phyloP scores from a whole-genome alignment of 2,329 filamentous ascomycete species.

The Penicillium thymicola region DNA sequence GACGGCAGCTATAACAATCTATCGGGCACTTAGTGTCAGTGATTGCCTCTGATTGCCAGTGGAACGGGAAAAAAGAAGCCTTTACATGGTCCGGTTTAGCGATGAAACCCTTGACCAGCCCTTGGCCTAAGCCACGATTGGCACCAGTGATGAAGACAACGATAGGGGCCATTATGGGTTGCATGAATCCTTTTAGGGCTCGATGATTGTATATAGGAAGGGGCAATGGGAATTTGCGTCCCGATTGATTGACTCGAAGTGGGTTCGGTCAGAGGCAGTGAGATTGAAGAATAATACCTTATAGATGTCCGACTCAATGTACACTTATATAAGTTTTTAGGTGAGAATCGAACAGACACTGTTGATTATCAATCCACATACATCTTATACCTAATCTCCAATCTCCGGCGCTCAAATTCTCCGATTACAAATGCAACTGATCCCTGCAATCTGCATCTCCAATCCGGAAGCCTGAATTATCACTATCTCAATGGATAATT shows the following conservation, averaged over 20 bases:
- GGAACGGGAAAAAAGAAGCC: neutral
- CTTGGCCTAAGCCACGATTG: constrained; percentile 16
- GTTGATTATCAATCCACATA: neutral
- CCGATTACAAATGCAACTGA: neutral
- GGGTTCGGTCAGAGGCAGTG: neutral
- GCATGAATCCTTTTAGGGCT: too few species aligned
- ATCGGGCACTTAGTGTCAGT: neutral
- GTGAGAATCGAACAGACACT: neutral
- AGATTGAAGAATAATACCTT: neutral
- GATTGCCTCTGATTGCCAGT: neutral
- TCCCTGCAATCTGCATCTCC: neutral
- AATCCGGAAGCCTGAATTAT: neutral
- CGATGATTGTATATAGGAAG: neutral
- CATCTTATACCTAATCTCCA: neutral
- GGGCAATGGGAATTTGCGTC: neutral
- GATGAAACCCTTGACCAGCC: constrained; percentile 10
- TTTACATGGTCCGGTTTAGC: constrained; percentile 10
- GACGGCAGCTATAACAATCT: constrained; percentile 39
- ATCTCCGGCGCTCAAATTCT: neutral
- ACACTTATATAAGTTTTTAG: neutral
- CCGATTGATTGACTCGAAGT: neutral
- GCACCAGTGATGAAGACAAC: constrained; percentile 17
- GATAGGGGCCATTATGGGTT: constrained; percentile 5
- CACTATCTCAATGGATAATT: neutral
- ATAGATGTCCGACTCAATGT: neutral